Base-by-base conservation (phyloP, 805 yeast genomes). In the Candida manassasensis region DNA sequence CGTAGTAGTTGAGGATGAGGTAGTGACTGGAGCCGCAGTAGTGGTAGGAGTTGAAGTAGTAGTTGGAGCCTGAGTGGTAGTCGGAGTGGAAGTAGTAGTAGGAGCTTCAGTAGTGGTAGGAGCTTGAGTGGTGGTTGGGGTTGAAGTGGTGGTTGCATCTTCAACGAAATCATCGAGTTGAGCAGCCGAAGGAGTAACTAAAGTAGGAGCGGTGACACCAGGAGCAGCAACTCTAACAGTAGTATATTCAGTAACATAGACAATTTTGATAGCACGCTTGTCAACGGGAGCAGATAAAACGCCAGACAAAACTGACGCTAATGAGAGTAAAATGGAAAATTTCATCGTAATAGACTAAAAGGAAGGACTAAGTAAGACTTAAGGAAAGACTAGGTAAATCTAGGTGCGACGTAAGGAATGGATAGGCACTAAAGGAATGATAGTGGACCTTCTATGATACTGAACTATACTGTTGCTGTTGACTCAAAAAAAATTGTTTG, bases 231-330 rank as follows among this genome's bases (percentile, higher is more conserved):
- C 45, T 17, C 45, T 15, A 10, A 54, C 57, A 11, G 53, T 49
- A 12, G 53, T 49, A 30, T 41, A 47, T 19, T 46, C 34, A 24
- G 63, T 59, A 6, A 53, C 51, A 18, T 35, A 42, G 17, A 53
- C 57, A 14, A 52, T 44, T 8, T 51, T 45, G 22, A 54, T 31
- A 21, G 43, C 59, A 13, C 33, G 11, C 15, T 30, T 30, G n/a
- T 30, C 33, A 30, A 30, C 15, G n/a, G 65, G 64, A 29, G 49
- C 60, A 11, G 63, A 58, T 21, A 44, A 44, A 28, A 55, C 54
- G 18, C 47, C 38, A 17, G 52, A 39, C 21, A 53, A 41, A 32
- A 46, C 35, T 31, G 49, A 27, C 21, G 49, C n/a, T 31, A 39
- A 26, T 15, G 37, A 34, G 28, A 45, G 34, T 29, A 39, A 32